Percentiles rank a stretch among this genome's conserved stretches.
Evolutionary conservation across 2,329 filamentous ascomycete species (phyloP).

Genomic region (Alternaria dauci): DNA sequence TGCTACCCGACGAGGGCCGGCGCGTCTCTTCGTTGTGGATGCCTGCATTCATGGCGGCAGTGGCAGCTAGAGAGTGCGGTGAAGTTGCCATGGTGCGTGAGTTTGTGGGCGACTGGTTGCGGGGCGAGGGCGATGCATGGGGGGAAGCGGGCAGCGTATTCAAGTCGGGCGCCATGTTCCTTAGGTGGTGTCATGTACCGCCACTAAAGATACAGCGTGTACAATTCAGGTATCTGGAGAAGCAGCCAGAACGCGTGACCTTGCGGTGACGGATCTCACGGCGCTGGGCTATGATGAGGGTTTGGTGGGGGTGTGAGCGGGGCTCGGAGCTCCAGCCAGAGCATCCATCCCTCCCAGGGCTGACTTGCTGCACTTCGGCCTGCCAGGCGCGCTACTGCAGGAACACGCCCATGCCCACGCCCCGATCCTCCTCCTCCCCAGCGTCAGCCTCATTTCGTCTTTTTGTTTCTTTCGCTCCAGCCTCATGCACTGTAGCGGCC

Average conservation of each 20-base stretch:
- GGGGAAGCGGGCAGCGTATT: slow-evolving; percentile 66
- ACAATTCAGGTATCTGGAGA: neutral
- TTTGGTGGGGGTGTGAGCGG: slow-evolving; percentile 12
- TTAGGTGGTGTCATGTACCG: slow-evolving; percentile 21
- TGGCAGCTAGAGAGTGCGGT: slow-evolving; percentile 76
- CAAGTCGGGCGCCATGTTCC: slow-evolving; percentile 58
- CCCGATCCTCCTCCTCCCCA: neutral
- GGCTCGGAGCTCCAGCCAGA: neutral
- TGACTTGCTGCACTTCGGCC: neutral
- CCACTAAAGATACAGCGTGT: neutral
- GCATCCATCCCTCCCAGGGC: neutral
- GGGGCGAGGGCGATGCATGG: slow-evolving; percentile 46
- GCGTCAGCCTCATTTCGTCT: neutral
- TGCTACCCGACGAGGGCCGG: slow-evolving; percentile 59
- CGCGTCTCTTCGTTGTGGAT: slow-evolving; percentile 70
- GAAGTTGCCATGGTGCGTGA: slow-evolving; percentile 63
- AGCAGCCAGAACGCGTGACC: neutral
- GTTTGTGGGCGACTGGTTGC: slow-evolving; percentile 45
- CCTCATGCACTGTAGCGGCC: slow-evolving; percentile 1
- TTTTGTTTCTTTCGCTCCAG: neutral
- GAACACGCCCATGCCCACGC: neutral
- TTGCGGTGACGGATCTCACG: neutral
- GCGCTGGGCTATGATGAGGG: neutral
- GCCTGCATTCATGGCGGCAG: slow-evolving; percentile 79
- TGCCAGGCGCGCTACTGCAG: slow-evolving; percentile 13